Evolutionary conservation across 306 rosid genomes (phyloP), one percentile per base, ranked within the genome.

Genomic region (Fagus sylvatica): DNA sequence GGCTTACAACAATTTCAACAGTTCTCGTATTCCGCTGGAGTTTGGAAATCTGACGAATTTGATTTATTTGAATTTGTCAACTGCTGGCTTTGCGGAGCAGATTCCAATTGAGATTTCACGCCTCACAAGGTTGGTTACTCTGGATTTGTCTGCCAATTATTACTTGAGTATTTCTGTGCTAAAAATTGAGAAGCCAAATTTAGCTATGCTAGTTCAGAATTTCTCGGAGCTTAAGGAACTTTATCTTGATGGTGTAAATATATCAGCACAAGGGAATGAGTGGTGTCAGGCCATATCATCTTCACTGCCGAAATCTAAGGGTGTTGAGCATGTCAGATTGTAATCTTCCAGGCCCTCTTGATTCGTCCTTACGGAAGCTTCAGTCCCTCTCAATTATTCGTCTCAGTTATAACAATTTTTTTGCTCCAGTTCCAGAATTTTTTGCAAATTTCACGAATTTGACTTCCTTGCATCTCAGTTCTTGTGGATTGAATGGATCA

Each of bases 81-180:
- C 34, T 53, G 77, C 89, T 53, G 78, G 81, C 42, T 86, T 86
- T 75, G n/a, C 0, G 32, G 90, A 82, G 30, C 87, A 80, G 64
- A 78, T 89, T 33, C 89, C 87, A 0, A 10, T 28, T 1, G 89
- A 69, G 55, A 77, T 89, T 69, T 85, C 87, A 28, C 81, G 6
- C 4, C 40, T 89, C 11, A 87, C 80, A 17, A 79, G 72, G 79
- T 88, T 88, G 79, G 81, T 76, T 8, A 37, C 76, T 56, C 90
- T 88, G 30, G 84, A 84, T 71, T 1, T 86, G 13, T 88, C 87
- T 43, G 61, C 55, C 30, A 4, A 3, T n/a, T 5, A 0, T 0
- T 62, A 3, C 53, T 8, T 72, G n/a, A 5, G 33, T 12, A 77
- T 68, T 4, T n/a, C 16, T 34, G 62, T 10, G 6, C 59, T 81